phyloP scores from a whole-genome alignment of 2,329 filamentous ascomycete genomes.

The Epichloe elymi region DNA sequence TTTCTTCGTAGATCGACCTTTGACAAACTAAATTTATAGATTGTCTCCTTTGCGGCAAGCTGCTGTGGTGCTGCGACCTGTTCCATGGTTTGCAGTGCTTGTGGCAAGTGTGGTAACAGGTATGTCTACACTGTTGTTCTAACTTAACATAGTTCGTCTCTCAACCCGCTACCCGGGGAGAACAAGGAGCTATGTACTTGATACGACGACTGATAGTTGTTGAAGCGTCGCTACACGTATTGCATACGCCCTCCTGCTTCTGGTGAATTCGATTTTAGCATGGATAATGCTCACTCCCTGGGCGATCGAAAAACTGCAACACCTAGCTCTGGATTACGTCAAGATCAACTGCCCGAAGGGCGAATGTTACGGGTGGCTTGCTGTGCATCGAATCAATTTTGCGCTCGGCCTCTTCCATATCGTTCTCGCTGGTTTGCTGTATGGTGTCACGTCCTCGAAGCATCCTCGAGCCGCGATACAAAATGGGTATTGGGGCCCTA shows the following conservation, averaged over 20 bases:
- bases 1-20: neutral
- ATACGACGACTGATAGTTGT: neutral
- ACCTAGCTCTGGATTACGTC: slow-evolving; percentile 89
- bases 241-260: slow-evolving; percentile 85
- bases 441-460: slow-evolving; percentile 78
- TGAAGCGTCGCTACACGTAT: slow-evolving; percentile 86
- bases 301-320: slow-evolving; percentile 91
- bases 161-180: neutral
- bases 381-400: slow-evolving; percentile 96
- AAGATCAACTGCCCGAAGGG: slow-evolving; percentile 85
- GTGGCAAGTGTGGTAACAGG: slow-evolving; percentile 95
- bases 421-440: slow-evolving; percentile 67
- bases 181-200: neutral
- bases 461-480: slow-evolving; percentile 79
- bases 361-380: slow-evolving; percentile 88
- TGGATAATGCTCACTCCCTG: slow-evolving; percentile 99
- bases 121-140: slow-evolving; percentile 20
- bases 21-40: slow-evolving; percentile 27
- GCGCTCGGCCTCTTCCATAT: slow-evolving; percentile 90
- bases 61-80: slow-evolving; percentile 96
- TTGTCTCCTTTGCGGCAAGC: slow-evolving; percentile 68
- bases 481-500: slow-evolving; percentile 98
- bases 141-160: neutral
- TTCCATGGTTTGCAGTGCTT: slow-evolving; percentile 88
- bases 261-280: slow-evolving; percentile 90